Conservation (phyloP, 768 basidiomycete species). For the Lactarius akahatsu region DNA sequence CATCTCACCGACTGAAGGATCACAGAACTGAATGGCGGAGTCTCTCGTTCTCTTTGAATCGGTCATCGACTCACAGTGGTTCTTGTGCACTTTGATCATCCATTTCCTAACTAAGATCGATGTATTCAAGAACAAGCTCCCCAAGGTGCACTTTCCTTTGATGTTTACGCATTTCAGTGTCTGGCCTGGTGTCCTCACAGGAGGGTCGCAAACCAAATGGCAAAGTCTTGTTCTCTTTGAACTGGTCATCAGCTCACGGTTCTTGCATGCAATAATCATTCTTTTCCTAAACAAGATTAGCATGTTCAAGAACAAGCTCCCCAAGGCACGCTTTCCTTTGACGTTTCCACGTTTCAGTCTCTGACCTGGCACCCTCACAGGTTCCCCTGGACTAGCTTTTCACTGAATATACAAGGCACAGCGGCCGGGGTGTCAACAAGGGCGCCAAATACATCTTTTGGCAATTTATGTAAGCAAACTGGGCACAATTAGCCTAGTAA, state of each 20-base stretch:
- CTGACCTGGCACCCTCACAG: constrained; percentile 35
- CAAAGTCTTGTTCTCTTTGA: constrained; percentile 72
- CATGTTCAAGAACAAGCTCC: constrained; percentile 72
- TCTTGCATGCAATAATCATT: constrained; percentile 64
- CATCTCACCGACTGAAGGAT: not conserved
- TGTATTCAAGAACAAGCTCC: too few relatives aligned
- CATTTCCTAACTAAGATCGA: constrained; percentile 70
- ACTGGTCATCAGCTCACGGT: constrained; percentile 77
- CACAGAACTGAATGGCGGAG: constrained; percentile 72
- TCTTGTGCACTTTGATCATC: constrained; percentile 63
- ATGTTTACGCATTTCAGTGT: too few relatives aligned
- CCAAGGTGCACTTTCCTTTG: constrained; percentile 30
- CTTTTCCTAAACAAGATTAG: constrained; percentile 70
- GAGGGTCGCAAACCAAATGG: too few relatives aligned
- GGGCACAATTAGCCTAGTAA: too few relatives aligned
- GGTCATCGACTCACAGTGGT: constrained; percentile 80
- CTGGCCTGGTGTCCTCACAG: too few relatives aligned
- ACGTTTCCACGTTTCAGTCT: too few relatives aligned
- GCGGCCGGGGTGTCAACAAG: too few relatives aligned
- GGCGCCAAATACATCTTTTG: too few relatives aligned
- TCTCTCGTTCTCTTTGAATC: too few relatives aligned
- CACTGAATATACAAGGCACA: too few relatives aligned
- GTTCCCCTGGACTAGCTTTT: constrained; percentile 56
- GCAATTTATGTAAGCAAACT: too few relatives aligned
- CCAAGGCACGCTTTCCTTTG: constrained; percentile 41